A percentile compares a stretch with the other conserved stretches of the same genome.
These are phyloP conservation scores for Heritiera littoralis DNA, from an alignment of 345 rosid species.

Conservation along the genomic window DNA sequence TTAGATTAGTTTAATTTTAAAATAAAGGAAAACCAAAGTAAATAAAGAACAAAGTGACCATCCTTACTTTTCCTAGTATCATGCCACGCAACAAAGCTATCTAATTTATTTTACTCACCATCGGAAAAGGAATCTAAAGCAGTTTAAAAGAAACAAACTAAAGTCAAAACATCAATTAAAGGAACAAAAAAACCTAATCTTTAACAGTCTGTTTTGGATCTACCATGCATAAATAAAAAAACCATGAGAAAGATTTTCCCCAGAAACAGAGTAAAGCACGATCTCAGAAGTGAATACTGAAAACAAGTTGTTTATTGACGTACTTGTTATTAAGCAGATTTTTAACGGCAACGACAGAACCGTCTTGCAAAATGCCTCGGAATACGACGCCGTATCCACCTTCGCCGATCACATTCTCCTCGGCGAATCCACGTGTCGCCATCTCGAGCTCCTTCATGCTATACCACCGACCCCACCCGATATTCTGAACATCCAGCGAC, in stretches of 20 bases:
- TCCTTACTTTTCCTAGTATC: slow-evolving; percentile 28
- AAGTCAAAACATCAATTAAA: not conserved
- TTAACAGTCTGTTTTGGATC: slow-evolving; percentile 25
- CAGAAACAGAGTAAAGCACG: slow-evolving; percentile 20
- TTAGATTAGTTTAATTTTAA: not conserved
- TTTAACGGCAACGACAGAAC: slow-evolving; percentile 86
- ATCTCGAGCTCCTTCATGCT: slow-evolving; percentile 75
- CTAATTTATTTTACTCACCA: not conserved
- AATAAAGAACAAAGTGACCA: slow-evolving; percentile 30
- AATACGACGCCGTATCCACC: slow-evolving; percentile 95
- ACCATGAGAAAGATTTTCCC: slow-evolving; percentile 13
- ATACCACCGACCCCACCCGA: slow-evolving; percentile 98
- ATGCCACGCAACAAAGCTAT: not conserved
- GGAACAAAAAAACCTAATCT: not conserved
- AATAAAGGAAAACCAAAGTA: slow-evolving; percentile 16
- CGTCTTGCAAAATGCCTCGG: slow-evolving; percentile 69
- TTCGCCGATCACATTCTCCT: slow-evolving; percentile 86
- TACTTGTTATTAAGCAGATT: slow-evolving; percentile 89
- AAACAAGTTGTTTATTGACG: slow-evolving; percentile 18
- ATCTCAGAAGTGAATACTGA: not conserved
- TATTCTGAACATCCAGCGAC: slow-evolving; percentile 49
- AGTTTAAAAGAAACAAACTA: not conserved
- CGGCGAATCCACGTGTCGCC: slow-evolving; percentile 82
- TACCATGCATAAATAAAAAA: slow-evolving; percentile 14
- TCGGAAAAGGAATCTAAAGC: slow-evolving; percentile 2